These are phyloP conservation scores for Iodosphaeria phyllophila DNA, from an alignment of 2,329 filamentous ascomycete species.

Conservation along the genomic window DNA sequence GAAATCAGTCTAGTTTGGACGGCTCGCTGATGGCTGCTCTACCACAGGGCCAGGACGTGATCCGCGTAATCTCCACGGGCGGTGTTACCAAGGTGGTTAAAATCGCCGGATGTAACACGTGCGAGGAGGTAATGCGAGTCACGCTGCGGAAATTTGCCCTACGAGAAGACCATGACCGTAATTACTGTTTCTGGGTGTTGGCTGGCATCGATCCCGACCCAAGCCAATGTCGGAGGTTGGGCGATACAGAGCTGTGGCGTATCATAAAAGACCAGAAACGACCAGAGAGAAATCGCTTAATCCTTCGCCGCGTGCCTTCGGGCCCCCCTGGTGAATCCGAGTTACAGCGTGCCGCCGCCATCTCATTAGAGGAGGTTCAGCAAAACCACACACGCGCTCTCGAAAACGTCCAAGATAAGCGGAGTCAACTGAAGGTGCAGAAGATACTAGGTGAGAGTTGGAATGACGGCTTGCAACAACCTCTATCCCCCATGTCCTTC, in stretches of 20 bases:
- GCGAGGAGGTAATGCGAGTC: slow-evolving; percentile 81
- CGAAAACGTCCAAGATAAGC: slow-evolving; percentile 43
- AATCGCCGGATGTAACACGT: slow-evolving; percentile 76
- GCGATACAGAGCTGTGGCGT: slow-evolving; percentile 74
- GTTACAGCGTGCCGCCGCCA: slow-evolving; percentile 69
- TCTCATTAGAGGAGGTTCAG: slow-evolving; percentile 74
- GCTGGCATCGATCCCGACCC: slow-evolving; percentile 72
- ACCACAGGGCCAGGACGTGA: slow-evolving; percentile 72
- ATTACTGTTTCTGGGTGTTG: slow-evolving; percentile 93
- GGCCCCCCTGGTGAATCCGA: slow-evolving; percentile 80
- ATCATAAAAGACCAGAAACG: slow-evolving; percentile 76
- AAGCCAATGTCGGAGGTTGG: slow-evolving; percentile 60
- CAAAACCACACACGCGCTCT: slow-evolving; percentile 48
- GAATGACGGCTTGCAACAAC: slow-evolving; percentile 63
- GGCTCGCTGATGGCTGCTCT: slow-evolving; percentile 71
- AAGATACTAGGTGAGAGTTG: slow-evolving; percentile 78
- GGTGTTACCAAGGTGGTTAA: slow-evolving; percentile 88
- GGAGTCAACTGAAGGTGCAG: slow-evolving; percentile 74
- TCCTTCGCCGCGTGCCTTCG: slow-evolving; percentile 79
- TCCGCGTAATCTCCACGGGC: slow-evolving; percentile 81
- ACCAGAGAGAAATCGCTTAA: slow-evolving; percentile 76
- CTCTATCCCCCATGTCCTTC: slow-evolving; percentile 64
- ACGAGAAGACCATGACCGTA: slow-evolving; percentile 78
- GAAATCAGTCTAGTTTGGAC: slow-evolving; percentile 71
- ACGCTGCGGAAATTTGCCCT: slow-evolving; percentile 77